Percentiles rank a stretch among this genome's conserved stretches.
phyloP scores from a whole-genome alignment of 2,329 filamentous ascomycete species.

The Penicillium sp. region DNA sequence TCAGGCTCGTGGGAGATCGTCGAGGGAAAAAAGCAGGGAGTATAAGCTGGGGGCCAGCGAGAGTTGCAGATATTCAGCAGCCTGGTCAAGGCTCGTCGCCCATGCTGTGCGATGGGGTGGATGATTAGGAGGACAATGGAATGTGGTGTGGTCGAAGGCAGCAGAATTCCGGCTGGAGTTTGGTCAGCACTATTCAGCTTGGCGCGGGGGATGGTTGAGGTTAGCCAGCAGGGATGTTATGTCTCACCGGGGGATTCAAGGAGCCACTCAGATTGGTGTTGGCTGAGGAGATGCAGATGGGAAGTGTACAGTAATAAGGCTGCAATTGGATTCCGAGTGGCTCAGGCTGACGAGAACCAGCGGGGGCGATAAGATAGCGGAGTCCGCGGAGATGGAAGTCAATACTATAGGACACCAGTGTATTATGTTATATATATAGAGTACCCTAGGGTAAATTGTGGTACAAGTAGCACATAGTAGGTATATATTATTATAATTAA shows the following conservation, averaged over 20 bases:
- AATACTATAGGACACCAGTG: neutral
- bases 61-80: conserved; percentile 9
- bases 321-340: neutral
- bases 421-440: too few species aligned
- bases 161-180: conserved; percentile 31
- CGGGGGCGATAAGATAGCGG: neutral
- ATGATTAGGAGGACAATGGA: neutral
- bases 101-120: conserved; percentile 25
- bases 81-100: conserved; percentile 18
- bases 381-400: neutral
- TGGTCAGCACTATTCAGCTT: conserved; percentile 7
- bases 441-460: too few species aligned
- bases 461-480: too few species aligned
- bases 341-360: neutral
- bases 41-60: conserved; percentile 7
- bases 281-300: neutral
- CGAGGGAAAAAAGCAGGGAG: conserved; percentile 1
- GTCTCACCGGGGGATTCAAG: neutral
- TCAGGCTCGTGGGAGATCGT: conserved; percentile 2
- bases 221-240: neutral
- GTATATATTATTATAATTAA: too few species aligned
- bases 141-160: conserved; percentile 29
- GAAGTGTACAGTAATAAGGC: too few species aligned
- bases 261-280: neutral
- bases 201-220: neutral